Conservation (phyloP, 768 basidiomycete genomes). For the Omphalotus guepiniiformis region DNA sequence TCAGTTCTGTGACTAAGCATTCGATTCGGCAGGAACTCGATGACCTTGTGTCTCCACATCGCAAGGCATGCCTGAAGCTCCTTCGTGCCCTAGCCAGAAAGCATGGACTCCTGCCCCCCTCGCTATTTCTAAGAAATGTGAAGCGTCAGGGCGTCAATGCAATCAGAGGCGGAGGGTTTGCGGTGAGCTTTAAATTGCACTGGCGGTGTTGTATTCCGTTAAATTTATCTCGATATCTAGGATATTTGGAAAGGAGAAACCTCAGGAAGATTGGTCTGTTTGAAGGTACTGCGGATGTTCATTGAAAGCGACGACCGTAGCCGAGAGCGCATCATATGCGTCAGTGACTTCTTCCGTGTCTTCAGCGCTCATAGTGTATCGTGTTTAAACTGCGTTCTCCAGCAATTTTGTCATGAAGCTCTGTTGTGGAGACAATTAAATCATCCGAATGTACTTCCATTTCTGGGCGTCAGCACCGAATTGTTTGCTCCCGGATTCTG, state of each 20-base stretch:
- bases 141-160: too few relatives aligned
- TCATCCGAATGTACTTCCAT: constrained; percentile 18
- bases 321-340: neutral
- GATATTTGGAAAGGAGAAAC: neutral
- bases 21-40: too few relatives aligned
- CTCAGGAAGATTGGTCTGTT: constrained; percentile 1
- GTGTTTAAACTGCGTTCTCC: neutral
- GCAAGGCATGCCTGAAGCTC: too few relatives aligned
- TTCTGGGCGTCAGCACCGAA: constrained; percentile 16
- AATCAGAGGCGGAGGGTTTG: constrained; percentile 8
- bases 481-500: constrained; percentile 15
- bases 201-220: neutral
- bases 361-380: neutral
- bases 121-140: too few relatives aligned
- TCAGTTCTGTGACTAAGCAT: too few relatives aligned
- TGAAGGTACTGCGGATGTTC: constrained; percentile 7
- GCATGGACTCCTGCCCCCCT: too few relatives aligned
- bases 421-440: constrained; percentile 19
- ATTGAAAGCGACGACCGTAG: neutral
- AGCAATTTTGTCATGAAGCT: constrained; percentile 20
- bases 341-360: neutral
- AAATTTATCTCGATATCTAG: neutral
- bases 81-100: too few relatives aligned
- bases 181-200: neutral
- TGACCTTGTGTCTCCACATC: too few relatives aligned